A percentile compares a stretch with the other conserved stretches of the same genome.
Conservation (phyloP, 225 moss, liverwort and hornwort species). For the Takakia lepidozioides region DNA sequence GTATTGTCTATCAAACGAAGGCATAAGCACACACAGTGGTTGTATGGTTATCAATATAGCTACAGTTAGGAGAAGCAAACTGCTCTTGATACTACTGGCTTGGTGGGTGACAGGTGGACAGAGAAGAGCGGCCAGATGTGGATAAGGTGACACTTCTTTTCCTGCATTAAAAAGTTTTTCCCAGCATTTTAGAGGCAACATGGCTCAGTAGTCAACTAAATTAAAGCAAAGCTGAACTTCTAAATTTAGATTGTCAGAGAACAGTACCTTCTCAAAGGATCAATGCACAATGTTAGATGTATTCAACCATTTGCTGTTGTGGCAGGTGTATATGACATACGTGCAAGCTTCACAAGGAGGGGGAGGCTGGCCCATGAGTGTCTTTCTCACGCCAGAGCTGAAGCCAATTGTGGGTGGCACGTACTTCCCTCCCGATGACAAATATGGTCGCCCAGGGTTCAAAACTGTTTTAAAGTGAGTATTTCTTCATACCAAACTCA, state of each 20-base stretch:
- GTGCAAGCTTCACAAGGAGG: conserved; percentile 99
- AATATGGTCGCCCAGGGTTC: conserved; percentile 89
- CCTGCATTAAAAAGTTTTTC: too few relatives aligned
- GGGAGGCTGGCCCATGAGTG: conserved; percentile 99
- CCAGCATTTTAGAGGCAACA: too few relatives aligned
- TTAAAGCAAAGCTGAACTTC: too few relatives aligned
- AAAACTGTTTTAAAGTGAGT: conserved; percentile 89
- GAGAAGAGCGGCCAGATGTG: conserved; percentile 98
- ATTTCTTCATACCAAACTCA: neutral
- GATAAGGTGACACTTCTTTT: conserved; percentile 54
- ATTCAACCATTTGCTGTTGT: neutral
- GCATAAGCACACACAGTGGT: too few relatives aligned
- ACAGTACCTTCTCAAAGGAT: too few relatives aligned
- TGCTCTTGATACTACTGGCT: too few relatives aligned
- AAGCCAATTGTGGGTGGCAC: conserved; percentile 99
- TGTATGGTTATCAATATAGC: too few relatives aligned
- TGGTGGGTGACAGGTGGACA: conserved; percentile 80
- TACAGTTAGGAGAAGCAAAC: too few relatives aligned
- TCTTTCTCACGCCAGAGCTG: conserved; percentile 91
- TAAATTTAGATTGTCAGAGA: too few relatives aligned
- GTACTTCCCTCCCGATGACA: conserved; percentile 96
- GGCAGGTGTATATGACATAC: conserved; percentile 97
- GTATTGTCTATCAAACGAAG: too few relatives aligned
- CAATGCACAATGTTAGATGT: too few relatives aligned
- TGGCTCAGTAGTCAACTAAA: too few relatives aligned